These are phyloP conservation scores for Aristolochia contorta DNA, from an alignment of 164 flowering plant genomes.

Conservation along the genomic window DNA sequence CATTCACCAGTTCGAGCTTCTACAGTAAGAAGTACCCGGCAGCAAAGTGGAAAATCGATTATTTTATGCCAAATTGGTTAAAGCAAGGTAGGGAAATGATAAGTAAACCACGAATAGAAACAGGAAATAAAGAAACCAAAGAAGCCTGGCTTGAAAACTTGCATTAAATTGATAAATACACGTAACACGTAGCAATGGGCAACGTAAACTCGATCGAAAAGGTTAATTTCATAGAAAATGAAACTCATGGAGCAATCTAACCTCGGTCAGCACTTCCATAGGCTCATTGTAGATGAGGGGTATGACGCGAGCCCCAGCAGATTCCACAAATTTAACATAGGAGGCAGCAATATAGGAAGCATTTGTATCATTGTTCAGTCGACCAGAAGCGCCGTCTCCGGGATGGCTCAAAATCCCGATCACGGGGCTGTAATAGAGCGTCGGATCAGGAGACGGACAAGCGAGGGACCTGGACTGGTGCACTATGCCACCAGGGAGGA, in stretches of 20 bases:
- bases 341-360: slow-evolving; percentile 96
- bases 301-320: slow-evolving; percentile 94
- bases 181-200: no score
- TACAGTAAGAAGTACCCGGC: slow-evolving; percentile 24
- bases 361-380: slow-evolving; percentile 47
- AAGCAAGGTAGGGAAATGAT: no score
- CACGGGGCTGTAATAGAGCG: slow-evolving; percentile 67
- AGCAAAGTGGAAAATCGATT: no score
- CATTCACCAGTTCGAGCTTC: slow-evolving; percentile 90
- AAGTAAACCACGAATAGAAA: no score
- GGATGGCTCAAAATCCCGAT: slow-evolving; percentile 93
- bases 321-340: slow-evolving; percentile 86
- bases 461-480: slow-evolving; percentile 5
- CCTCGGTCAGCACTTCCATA: slow-evolving; percentile 41
- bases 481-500: slow-evolving; percentile 22
- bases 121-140: no score
- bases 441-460: slow-evolving; percentile 43
- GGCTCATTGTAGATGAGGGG: slow-evolving; percentile 91
- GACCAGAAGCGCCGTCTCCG: slow-evolving; percentile 93
- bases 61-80: no score
- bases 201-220: no score
- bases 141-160: no score
- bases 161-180: no score
- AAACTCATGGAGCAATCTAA: slow-evolving; percentile 10
- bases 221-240: no score